Base-by-base conservation (phyloP, 2,329 filamentous ascomycete species). In the Dryadomyces quercus-mongolicae region DNA sequence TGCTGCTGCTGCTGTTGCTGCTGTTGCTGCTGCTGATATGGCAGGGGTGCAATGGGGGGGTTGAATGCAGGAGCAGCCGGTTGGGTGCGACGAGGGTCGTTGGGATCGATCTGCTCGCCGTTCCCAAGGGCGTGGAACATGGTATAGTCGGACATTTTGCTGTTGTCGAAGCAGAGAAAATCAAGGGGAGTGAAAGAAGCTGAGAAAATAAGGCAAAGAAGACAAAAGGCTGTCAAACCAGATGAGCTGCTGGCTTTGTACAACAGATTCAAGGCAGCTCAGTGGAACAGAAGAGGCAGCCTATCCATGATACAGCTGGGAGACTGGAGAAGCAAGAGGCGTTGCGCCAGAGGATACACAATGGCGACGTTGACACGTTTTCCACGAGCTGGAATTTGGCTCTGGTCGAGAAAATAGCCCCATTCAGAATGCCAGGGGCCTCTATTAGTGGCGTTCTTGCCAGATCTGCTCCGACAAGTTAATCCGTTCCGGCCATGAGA, bases 41-140 rank as follows among this genome's bases (percentile, higher is more conserved):
- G 76, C 55, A 77, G 73, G 51, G 73, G 70, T 42, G 76, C 75
- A 54, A 77, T 63, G 16, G 75, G 76, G 47, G 75, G 76, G 55
- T 77, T 73, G 66, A 83, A 83, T 62, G 65, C 61, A 12, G 64
- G 66, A 49, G 66, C 62, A 7, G 65, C 59, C 5, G 64, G 65
- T 54, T 77, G 75, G 60, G 64, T 67, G 54, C 70, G 64, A 69
- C 71, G 66, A 62, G 75, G 70, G 69, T 78, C 67, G 68, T 77
- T 71, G 67, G 77, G 70, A 60, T 81, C 74, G 60, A 73, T 62
- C 59, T 71, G 70, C 54, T 73, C 73, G 62, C 70, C 72, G 62
- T 76, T 71, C 48, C 73, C 75, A 50, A 77, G 69, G 61, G 74
- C 65, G 61, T 78, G 73, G 64, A 76, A 79, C 68, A 72, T 72